These are phyloP conservation scores for Vigna nakashimae DNA, from an alignment of 306 rosid species.

Conservation along the genomic window DNA sequence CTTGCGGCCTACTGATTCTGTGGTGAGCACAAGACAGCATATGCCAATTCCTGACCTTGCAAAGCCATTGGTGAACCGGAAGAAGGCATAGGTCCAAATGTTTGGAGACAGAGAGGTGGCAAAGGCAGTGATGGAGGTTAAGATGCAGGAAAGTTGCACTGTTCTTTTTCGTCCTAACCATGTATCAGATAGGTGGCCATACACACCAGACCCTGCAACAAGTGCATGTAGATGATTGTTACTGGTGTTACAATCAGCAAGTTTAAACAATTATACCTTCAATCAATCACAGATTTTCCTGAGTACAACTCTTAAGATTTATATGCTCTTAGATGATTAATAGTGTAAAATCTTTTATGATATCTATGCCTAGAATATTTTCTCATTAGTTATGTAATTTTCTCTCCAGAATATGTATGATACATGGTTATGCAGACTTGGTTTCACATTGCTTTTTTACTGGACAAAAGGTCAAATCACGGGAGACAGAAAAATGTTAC, in stretches of 20 bases:
- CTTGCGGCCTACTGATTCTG: conserved; percentile 43
- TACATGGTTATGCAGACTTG: background rate
- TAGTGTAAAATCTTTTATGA: background rate
- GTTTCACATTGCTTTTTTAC: background rate
- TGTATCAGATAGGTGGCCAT: conserved; percentile 42
- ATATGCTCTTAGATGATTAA: no score
- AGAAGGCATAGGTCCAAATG: conserved; percentile 38
- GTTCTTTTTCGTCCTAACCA: conserved; percentile 49
- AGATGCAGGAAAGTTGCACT: conserved; percentile 37
- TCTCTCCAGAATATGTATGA: background rate
- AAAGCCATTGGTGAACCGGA: conserved; percentile 41
- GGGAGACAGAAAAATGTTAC: background rate
- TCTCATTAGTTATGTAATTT: background rate
- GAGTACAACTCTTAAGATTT: background rate
- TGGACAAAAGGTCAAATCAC: background rate
- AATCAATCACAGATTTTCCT: background rate
- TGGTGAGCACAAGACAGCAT: conserved; percentile 42
- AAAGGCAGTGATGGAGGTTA: conserved; percentile 44
- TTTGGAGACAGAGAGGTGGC: conserved; percentile 43
- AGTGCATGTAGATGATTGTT: background rate
- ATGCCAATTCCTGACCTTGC: conserved; percentile 50
- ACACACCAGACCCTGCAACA: conserved; percentile 45
- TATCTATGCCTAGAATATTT: no score
- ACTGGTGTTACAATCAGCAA: background rate
- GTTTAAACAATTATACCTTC: background rate